phyloP scores from a whole-genome alignment of 2,329 filamentous ascomycete species.

The Curvularia sp. region DNA sequence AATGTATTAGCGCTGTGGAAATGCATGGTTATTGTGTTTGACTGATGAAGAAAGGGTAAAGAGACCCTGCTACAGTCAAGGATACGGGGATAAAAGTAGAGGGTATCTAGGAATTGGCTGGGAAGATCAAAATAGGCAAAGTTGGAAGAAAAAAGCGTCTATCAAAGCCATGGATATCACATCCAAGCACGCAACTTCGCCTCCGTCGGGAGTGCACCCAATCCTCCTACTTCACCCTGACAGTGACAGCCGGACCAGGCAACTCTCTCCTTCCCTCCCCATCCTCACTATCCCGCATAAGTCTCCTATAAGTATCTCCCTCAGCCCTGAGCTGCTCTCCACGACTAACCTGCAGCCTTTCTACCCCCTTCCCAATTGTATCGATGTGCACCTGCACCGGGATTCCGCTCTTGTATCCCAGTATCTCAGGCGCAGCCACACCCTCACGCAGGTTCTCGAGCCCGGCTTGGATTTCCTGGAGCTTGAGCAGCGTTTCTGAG shows the following conservation, averaged over 20 bases:
- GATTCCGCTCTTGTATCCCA: constrained; percentile 61
- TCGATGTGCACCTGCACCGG: constrained; percentile 78
- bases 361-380: constrained; percentile 74
- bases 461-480: constrained; percentile 74
- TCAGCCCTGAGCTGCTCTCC: constrained; percentile 65
- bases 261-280: constrained; percentile 21
- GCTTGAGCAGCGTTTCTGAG: constrained; percentile 71
- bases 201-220: neutral
- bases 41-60: too few relatives aligned
- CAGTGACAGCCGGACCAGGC: constrained; percentile 23
- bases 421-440: constrained; percentile 69
- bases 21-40: neutral
- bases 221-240: constrained; percentile 17
- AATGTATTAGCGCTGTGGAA: constrained; percentile 33
- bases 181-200: neutral
- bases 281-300: constrained; percentile 25
- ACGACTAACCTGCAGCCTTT: constrained; percentile 71
- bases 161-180: neutral
- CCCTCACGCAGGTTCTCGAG: constrained; percentile 75
- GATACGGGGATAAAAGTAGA: too few relatives aligned
- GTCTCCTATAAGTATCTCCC: constrained; percentile 54
- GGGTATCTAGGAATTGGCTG: constrained; percentile 16
- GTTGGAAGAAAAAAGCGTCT: neutral
- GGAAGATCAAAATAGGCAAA: neutral
- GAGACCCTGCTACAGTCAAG: too few relatives aligned